phyloP scores from a whole-genome alignment of 305 asterid species.

The Fraxinus platypoda region DNA sequence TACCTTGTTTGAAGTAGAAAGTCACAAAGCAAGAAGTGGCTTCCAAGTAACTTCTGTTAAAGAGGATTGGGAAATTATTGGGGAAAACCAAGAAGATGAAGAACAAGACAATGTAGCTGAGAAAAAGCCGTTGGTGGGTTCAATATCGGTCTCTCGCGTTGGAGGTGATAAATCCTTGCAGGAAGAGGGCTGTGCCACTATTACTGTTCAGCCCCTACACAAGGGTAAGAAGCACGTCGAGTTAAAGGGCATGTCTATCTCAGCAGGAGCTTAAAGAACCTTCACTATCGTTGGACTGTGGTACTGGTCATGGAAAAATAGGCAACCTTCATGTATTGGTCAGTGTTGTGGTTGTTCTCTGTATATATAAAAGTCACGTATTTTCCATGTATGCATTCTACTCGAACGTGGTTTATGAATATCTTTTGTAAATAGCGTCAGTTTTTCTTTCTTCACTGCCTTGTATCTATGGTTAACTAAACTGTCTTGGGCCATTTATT shows the following conservation, averaged over 20 bases:
- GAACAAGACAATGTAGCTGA: slow-evolving; percentile 25
- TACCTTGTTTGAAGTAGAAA: slow-evolving; percentile 67
- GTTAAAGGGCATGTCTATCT: slow-evolving; percentile 66
- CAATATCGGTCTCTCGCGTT: slow-evolving; percentile 40
- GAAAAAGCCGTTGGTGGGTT: slow-evolving; percentile 46
- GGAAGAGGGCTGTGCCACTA: slow-evolving; percentile 71
- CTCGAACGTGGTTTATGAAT: not conserved
- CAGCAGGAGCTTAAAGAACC: slow-evolving; percentile 50
- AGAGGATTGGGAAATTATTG: slow-evolving; percentile 24
- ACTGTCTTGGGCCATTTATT: not conserved
- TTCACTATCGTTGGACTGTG: not conserved
- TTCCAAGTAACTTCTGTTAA: slow-evolving; percentile 59
- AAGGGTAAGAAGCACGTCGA: slow-evolving; percentile 63
- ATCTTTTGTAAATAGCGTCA: not conserved
- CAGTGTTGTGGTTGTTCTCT: not conserved
- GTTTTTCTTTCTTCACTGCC: not conserved
- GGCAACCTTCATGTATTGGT: not conserved
- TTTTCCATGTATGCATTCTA: not conserved
- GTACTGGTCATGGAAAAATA: not conserved
- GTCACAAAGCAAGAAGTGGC: slow-evolving; percentile 46
- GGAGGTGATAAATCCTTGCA: slow-evolving; percentile 36
- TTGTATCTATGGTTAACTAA: not conserved
- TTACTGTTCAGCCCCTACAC: slow-evolving; percentile 47
- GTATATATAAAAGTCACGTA: not conserved
- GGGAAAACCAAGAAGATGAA: slow-evolving; percentile 36